Percentiles rank a stretch among this genome's conserved stretches.
These are phyloP conservation scores for Zea luxurians DNA, from an alignment of 176 grass and related monocot genomes.

Conservation along the genomic window DNA sequence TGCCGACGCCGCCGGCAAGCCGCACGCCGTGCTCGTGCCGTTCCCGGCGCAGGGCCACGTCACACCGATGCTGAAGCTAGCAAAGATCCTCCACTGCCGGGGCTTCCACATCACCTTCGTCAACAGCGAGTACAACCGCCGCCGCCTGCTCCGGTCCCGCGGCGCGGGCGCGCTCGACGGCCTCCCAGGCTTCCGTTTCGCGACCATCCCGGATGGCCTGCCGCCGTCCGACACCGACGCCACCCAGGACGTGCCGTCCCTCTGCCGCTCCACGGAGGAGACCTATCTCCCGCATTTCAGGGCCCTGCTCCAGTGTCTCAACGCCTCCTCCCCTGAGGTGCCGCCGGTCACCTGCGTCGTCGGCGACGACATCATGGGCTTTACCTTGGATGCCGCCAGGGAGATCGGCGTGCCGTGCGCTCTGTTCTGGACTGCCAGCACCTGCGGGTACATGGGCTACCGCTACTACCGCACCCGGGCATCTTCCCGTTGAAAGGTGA, in stretches of 20 bases:
- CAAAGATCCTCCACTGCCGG: constrained; percentile 60
- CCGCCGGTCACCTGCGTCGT: constrained; percentile 55
- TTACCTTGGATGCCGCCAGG: constrained; percentile 42
- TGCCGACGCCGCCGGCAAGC: constrained; percentile 27
- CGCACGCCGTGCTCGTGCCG: constrained; percentile 56
- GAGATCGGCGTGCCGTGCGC: constrained; percentile 40
- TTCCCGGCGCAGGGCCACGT: constrained; percentile 58
- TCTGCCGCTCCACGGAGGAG: constrained; percentile 35
- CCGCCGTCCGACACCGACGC: constrained; percentile 42
- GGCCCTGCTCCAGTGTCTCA: constrained; percentile 2
- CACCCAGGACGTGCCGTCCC: constrained; percentile 41
- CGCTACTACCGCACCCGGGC: constrained; percentile 44
- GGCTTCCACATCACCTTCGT: constrained; percentile 69
- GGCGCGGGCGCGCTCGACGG: constrained; percentile 24
- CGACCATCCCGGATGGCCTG: constrained; percentile 58
- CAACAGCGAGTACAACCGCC: constrained; percentile 65
- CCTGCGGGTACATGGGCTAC: constrained; percentile 46
- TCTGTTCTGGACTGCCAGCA: constrained; percentile 54
- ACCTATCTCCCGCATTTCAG: constrained; percentile 40
- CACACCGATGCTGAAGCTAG: constrained; percentile 67
- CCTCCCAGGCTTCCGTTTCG: constrained; percentile 46
- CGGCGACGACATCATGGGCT: constrained; percentile 44
- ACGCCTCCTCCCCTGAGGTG: not conserved
- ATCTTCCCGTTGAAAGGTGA: constrained; percentile 58
- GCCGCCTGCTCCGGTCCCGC: constrained; percentile 41